Base-by-base conservation (phyloP, 2,329 filamentous ascomycete species). In the Bisporella sp. region DNA sequence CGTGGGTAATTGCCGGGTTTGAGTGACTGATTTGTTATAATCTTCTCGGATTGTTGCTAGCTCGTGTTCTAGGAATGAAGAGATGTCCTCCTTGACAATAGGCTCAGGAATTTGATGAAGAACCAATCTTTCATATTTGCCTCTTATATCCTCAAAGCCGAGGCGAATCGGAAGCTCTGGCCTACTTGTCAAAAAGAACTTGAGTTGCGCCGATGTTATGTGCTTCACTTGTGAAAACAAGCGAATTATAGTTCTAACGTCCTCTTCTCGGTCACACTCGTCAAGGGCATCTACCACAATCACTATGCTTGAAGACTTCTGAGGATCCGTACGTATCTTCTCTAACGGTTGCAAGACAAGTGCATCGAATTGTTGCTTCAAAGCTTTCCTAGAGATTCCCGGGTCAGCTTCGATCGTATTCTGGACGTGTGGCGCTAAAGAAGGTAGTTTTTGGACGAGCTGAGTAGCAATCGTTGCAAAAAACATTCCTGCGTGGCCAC, bases 301-400 rank as follows among this genome's bases (percentile, higher is more conserved):
- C 43, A 50, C 48, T 4, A 50, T 45, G 1, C 2, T 50, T 39
- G 31, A 31, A 1, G 30, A 29, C 3, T 47, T 47, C 6, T 51
- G 44, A 42, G 35, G 44, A 51, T 51, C 44, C 13, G 6, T 41
- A 21, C 13, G 49, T 51, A 49, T 42, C 3, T 51, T 47, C 28
- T 28, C 11, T 31, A 45, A 46, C 3, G 71, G 71, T 6, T 66
- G 31, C 0, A 68, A 41, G 40, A 73, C 58, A 1, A 75, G 68
- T 47, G 65, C 66, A 1, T 70, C 59, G 52, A 72, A 74, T 50
- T 75, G 71, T n/a, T 71, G 59, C 28, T 45, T 51, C 3, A 67
- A 42, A 12, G 54, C 12, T 43, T 68, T 66, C 5, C 47, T 49
- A 12, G 55, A 7, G 30, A 72, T 64, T 5, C 21, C 40, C 21